phyloP scores from a whole-genome alignment of 768 basidiomycete genomes.

The Kwoniella dendrophila region DNA sequence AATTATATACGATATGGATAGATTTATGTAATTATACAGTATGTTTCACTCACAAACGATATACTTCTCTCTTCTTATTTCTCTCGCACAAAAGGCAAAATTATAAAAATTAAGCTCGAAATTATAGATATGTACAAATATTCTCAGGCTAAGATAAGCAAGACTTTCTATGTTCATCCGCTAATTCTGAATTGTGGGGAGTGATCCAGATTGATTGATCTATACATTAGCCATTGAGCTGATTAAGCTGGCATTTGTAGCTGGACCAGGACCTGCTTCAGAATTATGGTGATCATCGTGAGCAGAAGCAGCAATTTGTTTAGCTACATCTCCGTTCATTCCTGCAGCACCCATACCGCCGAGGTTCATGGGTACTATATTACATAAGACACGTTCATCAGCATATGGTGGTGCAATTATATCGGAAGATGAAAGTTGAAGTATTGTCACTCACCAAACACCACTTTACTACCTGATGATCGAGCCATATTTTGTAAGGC shows the following conservation, averaged over 20 bases:
- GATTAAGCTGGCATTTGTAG: conserved; percentile 47
- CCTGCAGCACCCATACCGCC: conserved; percentile 47
- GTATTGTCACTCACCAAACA: conserved; percentile 64
- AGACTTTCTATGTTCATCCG: too few species aligned
- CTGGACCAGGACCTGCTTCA: conserved; percentile 20
- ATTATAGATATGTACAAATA: too few species aligned
- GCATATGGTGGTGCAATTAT: not conserved
- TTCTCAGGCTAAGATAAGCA: too few species aligned
- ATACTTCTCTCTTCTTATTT: too few species aligned
- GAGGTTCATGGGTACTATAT: conserved; percentile 52
- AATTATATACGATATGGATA: too few species aligned
- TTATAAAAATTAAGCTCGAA: too few species aligned
- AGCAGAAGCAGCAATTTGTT: conserved; percentile 37
- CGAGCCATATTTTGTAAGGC: conserved; percentile 95
- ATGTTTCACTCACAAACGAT: too few species aligned
- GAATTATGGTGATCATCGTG: conserved; percentile 14
- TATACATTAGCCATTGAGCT: conserved; percentile 48
- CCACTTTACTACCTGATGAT: conserved; percentile 74
- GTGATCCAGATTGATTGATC: not conserved
- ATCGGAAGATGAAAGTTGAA: not conserved
- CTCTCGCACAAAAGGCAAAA: too few species aligned
- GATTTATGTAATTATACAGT: too few species aligned
- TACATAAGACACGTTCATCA: not conserved
- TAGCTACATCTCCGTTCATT: conserved; percentile 35
- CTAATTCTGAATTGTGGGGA: too few species aligned